Evolutionary conservation across 2,329 filamentous ascomycete genomes (phyloP).

Genomic region (Beauveria varroae): DNA sequence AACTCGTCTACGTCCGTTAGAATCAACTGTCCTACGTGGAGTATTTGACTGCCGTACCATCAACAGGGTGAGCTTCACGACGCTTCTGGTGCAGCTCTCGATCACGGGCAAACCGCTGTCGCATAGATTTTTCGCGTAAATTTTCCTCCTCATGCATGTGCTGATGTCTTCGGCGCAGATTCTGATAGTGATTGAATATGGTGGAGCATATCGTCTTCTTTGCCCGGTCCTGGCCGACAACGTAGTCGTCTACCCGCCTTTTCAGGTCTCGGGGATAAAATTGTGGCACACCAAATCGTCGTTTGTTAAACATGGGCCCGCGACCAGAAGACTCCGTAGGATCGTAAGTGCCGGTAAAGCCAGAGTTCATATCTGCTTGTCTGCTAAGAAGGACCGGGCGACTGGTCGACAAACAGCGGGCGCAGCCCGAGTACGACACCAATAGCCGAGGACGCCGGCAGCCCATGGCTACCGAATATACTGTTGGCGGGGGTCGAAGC

Average conservation of each 20-base stretch:
- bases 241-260: constrained; percentile 87
- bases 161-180: constrained; percentile 69
- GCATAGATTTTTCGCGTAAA: constrained; percentile 55
- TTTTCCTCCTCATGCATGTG: constrained; percentile 61
- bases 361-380: constrained; percentile 46
- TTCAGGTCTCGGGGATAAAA: constrained; percentile 68
- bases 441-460: not conserved
- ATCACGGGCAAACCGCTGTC: constrained; percentile 65
- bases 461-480: not conserved
- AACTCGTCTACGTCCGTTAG: constrained; percentile 40
- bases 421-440: constrained; percentile 11
- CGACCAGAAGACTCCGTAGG: constrained; percentile 44
- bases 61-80: constrained; percentile 62
- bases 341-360: constrained; percentile 54
- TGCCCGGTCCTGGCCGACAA: constrained; percentile 89
- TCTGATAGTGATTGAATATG: constrained; percentile 95
- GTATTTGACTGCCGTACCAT: constrained; percentile 50
- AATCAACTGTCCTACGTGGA: not conserved
- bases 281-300: constrained; percentile 50
- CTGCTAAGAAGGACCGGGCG: constrained; percentile 23
- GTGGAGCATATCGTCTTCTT: constrained; percentile 91
- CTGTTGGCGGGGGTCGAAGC: not conserved
- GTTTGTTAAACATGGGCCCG: constrained; percentile 53
- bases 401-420: constrained; percentile 20
- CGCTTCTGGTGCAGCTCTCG: constrained; percentile 47